phyloP scores from a whole-genome alignment of 2,329 filamentous ascomycete genomes.

The Hypomyces rosellus region DNA sequence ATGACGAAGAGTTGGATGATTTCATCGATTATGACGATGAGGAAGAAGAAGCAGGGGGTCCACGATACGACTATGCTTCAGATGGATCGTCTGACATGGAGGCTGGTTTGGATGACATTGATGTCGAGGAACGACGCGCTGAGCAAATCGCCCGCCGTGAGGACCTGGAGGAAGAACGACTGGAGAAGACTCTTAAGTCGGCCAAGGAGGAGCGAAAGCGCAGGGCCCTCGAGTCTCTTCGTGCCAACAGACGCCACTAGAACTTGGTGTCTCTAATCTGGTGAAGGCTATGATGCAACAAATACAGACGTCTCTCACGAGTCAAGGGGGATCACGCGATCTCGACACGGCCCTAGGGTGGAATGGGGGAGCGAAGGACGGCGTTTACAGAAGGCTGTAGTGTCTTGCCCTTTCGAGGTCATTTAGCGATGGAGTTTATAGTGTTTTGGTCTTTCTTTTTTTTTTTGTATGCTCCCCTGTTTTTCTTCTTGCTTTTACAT shows the following conservation, averaged over 20 bases:
- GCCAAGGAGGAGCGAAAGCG: conserved; percentile 55
- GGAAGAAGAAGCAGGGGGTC: conserved; percentile 37
- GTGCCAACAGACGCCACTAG: conserved; percentile 25
- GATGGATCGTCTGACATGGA: conserved; percentile 74
- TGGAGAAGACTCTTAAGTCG: conserved; percentile 55
- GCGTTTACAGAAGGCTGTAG: not conserved
- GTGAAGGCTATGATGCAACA: conserved; percentile 8
- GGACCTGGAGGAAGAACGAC: conserved; percentile 57
- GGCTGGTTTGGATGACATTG: conserved; percentile 66
- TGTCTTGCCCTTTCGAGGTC: not conserved
- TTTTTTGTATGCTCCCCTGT: not conserved
- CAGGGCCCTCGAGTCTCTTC: conserved; percentile 31
- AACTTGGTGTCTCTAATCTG: too few species aligned
- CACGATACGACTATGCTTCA: conserved; percentile 50
- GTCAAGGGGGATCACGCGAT: not conserved
- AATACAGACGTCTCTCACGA: conserved; percentile 6
- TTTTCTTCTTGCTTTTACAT: not conserved
- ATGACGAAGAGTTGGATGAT: conserved; percentile 57
- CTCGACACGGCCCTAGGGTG: not conserved
- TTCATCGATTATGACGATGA: conserved; percentile 58
- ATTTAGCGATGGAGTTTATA: not conserved
- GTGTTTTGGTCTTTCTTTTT: not conserved
- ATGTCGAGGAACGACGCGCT: conserved; percentile 61
- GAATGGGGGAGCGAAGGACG: not conserved
- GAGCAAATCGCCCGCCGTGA: conserved; percentile 58